Conservation (phyloP, 2,329 filamentous ascomycete species). For the Ceratocystis papillata region DNA sequence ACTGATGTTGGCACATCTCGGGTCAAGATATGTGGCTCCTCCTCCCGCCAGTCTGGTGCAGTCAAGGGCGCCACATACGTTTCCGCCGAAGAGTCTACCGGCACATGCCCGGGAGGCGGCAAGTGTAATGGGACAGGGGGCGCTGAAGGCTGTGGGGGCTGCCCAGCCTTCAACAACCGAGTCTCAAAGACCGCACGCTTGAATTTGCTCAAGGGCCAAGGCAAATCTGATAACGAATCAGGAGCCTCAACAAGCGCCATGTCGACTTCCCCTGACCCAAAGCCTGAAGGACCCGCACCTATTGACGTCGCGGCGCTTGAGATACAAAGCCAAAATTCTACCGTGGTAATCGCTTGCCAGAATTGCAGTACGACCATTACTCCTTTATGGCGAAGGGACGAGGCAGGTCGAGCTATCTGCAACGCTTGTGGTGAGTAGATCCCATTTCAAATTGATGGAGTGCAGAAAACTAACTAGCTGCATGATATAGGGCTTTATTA, state of each 20-base stretch:
- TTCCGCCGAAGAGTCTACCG: slow-evolving; percentile 60
- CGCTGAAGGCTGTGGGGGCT: slow-evolving; percentile 87
- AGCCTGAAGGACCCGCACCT: slow-evolving; percentile 24
- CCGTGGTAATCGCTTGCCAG: slow-evolving; percentile 77
- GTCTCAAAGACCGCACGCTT: slow-evolving; percentile 77
- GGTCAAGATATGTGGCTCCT: slow-evolving; percentile 30
- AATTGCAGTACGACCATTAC: slow-evolving; percentile 97
- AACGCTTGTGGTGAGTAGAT: slow-evolving; percentile 77
- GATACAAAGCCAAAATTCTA: slow-evolving; percentile 39
- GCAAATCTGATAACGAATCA: slow-evolving; percentile 25
- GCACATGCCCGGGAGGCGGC: slow-evolving; percentile 91
- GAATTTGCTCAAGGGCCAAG: slow-evolving; percentile 43
- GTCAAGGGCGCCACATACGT: slow-evolving; percentile 57
- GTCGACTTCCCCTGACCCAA: slow-evolving; percentile 13
- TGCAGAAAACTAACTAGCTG: neutral
- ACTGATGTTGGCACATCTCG: slow-evolving; percentile 36
- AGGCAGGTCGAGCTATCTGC: slow-evolving; percentile 91
- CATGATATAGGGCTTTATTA: slow-evolving; percentile 68
- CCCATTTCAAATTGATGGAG: neutral
- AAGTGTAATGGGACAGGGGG: slow-evolving; percentile 94
- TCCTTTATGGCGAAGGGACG: slow-evolving; percentile 87
- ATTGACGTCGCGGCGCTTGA: slow-evolving; percentile 37
- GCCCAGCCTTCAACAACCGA: slow-evolving; percentile 94
- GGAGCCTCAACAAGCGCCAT: slow-evolving; percentile 27
- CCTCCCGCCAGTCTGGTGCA: slow-evolving; percentile 35